A percentile compares a stretch with the other conserved stretches of the same genome.
Evolutionary conservation across 176 grass and related monocot species (phyloP).

Genomic region (Echinochloa phyllopogon): DNA sequence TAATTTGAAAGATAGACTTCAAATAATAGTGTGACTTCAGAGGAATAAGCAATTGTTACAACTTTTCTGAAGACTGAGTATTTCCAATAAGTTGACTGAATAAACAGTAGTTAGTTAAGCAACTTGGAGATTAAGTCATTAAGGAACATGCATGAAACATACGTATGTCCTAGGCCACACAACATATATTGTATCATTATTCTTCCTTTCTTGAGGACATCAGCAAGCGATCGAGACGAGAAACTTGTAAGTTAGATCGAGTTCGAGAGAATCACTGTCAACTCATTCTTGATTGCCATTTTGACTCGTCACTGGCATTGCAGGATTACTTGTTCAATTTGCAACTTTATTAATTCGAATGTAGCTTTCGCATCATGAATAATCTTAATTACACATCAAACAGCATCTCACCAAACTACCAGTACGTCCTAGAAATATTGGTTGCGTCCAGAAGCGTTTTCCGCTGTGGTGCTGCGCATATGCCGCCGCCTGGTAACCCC

Average conservation of each 20-base stretch:
- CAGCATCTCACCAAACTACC: conserved; percentile 32
- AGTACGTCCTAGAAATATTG: background rate
- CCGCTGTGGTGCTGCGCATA: background rate
- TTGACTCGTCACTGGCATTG: conserved; percentile 12
- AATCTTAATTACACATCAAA: conserved; percentile 7
- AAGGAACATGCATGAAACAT: conserved; percentile 2
- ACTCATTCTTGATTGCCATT: conserved; percentile 5
- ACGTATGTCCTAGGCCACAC: background rate
- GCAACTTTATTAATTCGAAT: background rate
- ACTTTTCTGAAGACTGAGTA: background rate
- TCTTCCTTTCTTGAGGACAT: background rate
- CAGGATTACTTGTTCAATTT: background rate
- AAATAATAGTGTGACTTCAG: conserved; percentile 4
- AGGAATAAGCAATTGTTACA: background rate
- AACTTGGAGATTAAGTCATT: conserved; percentile 29
- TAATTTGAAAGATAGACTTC: background rate
- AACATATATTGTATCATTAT: conserved; percentile 6
- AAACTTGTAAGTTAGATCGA: background rate
- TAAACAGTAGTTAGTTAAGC: background rate
- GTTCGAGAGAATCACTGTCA: background rate
- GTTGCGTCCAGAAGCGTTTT: conserved; percentile 12
- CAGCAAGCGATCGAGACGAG: background rate
- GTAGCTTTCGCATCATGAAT: background rate
- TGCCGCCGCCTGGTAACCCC: background rate
- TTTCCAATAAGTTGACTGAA: background rate